Base-by-base conservation (phyloP, 148 eudicot genomes). In the Hydrangea macrophylla region DNA sequence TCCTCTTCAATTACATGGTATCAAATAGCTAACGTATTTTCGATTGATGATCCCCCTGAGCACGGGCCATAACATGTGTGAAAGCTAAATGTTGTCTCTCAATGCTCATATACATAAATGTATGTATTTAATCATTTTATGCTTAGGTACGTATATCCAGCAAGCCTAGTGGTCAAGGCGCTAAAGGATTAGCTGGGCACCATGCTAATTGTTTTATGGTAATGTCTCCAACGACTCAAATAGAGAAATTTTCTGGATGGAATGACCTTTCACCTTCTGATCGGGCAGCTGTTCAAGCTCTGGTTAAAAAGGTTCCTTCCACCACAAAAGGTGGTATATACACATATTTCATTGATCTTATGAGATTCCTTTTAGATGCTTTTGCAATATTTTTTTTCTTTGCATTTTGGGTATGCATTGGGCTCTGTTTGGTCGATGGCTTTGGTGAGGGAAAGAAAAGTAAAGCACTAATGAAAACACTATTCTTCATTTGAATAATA, bases 121-220 rank as follows among this genome's bases (percentile, higher is more conserved):
- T 30, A 45, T 48, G 31, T 24, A n/a, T 65, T 48, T 48, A 2
- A 9, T 58, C 44, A 26, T 27, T 58, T 40, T 62, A 35, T 74
- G 55, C 39, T 20, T 80, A 92, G 98, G 86, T 89, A 51, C 96
- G 99, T n/a, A 72, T 91, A 73, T 95, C 99, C 53, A 71, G 83
- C 71, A 94, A 94, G 75, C 81, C 86, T 72, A 89, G 83, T 33
- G 93, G 90, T 80, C 90, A 85, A 85, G 87, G 87, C 67, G 70
- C 92, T 40, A 85, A 40, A 80, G 72, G 90, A 50, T 79, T 91
- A 81, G 74, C 88, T 68, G 91, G 99, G 99, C 76, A 91, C 78
- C 99, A 95, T 79, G 96, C 96, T 59, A 80, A 56, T 42, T 95
- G 99, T 79, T 87, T 82, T 78, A 64, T 85, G 60, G 86, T 79